Conservation (phyloP, 768 basidiomycete genomes). For the Naganishia friedmannii region DNA sequence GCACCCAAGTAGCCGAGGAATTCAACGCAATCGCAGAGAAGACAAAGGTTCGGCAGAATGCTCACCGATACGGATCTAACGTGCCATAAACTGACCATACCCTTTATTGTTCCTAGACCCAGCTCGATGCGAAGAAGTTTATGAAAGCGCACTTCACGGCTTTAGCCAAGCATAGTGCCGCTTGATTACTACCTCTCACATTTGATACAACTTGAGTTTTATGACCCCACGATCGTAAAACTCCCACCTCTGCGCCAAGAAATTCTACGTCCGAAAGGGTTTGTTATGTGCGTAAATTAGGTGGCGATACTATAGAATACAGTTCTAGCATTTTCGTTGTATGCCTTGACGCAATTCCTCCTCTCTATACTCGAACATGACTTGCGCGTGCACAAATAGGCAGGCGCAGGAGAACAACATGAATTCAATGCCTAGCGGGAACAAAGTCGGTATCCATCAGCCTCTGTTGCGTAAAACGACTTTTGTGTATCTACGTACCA, state of each 20-base stretch:
- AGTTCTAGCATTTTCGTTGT: conserved; percentile 50
- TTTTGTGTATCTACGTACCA: conserved; percentile 56
- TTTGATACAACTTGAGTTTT: background rate
- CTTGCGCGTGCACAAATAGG: conserved; percentile 76
- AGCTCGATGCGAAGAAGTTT: conserved; percentile 6
- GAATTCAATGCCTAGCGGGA: conserved; percentile 63
- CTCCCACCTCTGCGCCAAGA: background rate
- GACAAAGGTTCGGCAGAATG: background rate
- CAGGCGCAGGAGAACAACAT: conserved; percentile 61
- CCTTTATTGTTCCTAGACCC: background rate
- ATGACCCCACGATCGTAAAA: background rate
- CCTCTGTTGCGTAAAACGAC: background rate
- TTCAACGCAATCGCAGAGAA: background rate
- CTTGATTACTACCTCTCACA: background rate
- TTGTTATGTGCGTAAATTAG: background rate
- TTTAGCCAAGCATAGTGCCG: conserved; percentile 1
- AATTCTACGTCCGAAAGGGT: background rate
- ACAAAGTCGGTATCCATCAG: conserved; percentile 6
- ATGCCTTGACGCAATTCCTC: conserved; percentile 70
- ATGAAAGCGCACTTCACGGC: conserved; percentile 9
- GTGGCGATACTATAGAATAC: background rate
- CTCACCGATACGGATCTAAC: background rate
- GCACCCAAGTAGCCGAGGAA: background rate
- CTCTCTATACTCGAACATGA: conserved; percentile 95
- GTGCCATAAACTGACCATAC: background rate